phyloP scores from a whole-genome alignment of 2,329 filamentous ascomycete genomes.

The Didymella exigua region DNA sequence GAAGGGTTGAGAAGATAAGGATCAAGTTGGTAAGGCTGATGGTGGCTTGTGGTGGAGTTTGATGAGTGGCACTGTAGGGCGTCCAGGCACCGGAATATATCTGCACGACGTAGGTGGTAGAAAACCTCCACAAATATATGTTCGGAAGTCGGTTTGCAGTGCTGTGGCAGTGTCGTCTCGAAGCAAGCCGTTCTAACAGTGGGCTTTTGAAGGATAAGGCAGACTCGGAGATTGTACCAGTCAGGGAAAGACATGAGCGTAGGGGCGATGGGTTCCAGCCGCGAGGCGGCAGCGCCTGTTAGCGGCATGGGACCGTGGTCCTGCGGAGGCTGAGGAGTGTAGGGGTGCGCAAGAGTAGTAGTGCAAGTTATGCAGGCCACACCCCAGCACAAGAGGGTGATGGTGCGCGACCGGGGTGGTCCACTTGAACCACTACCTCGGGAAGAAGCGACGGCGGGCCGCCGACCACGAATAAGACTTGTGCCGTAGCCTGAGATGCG shows the following conservation, averaged over 20 bases:
- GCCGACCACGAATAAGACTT: conserved; percentile 40
- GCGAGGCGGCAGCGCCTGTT: conserved; percentile 46
- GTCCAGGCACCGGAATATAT: conserved; percentile 40
- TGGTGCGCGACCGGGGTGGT: conserved; percentile 31
- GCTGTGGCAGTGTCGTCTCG: conserved; percentile 44
- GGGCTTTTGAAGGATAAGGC: conserved; percentile 45
- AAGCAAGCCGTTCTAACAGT: conserved; percentile 33
- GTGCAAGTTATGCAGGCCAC: conserved; percentile 23
- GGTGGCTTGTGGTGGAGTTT: conserved; percentile 17
- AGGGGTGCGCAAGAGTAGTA: conserved; percentile 24
- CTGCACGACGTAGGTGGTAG: conserved; percentile 29
- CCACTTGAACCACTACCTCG: conserved; percentile 34
- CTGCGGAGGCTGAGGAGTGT: conserved; percentile 31
- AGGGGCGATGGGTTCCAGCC: conserved; percentile 35
- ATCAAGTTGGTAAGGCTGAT: conserved; percentile 8
- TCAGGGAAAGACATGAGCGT: conserved; percentile 32
- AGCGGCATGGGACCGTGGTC: conserved; percentile 39
- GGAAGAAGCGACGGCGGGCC: conserved; percentile 41
- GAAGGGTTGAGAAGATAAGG: conserved; percentile 7
- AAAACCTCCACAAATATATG: conserved; percentile 29
- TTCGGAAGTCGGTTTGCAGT: conserved; percentile 33
- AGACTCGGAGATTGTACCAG: conserved; percentile 46
- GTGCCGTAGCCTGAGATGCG: conserved; percentile 38
- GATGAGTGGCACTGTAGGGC: conserved; percentile 29
- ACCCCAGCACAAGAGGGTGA: conserved; percentile 21